Evolutionary conservation across 495 filamentous ascomycete genomes (phyloP), one percentile per base, ranked within the genome.

Genomic region (Aspergillus affinis): DNA sequence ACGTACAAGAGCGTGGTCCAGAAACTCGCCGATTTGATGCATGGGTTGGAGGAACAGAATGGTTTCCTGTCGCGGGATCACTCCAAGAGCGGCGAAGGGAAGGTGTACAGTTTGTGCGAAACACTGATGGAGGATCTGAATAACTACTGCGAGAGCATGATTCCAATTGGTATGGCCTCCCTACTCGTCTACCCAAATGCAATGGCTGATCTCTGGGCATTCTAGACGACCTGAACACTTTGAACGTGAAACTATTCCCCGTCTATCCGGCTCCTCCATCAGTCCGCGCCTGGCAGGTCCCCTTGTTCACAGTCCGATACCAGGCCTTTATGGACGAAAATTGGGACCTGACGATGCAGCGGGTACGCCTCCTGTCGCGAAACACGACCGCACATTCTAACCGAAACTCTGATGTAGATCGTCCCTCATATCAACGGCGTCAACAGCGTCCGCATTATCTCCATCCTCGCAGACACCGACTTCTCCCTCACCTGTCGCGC

Each of bases 131-230:
- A 96, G 75, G 93, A 98, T 66, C 73, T 98, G 56, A 98, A 98
- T 69, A 96, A 95, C 68, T 98, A 98, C 64, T 91, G 88, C 65
- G 94, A 98, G 77, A 96, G 91, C 83, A 93, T 97, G 93, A 94
- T 96, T 64, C 91, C 93, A 2, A 91, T 96, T 65, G 88, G 88
- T 91, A 74, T 32, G 81, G 77, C 26, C 5, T 0, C 13, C 15
- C n/a, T n/a, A 19, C 4, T 48, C 15, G 48, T 41, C 49, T 41
- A 7, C 18, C 6, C 7, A 21, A 49, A 9, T 17, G 18, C 48
- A 20, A 20, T 26, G 48, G 48, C 23, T 26, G 48, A 20, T 15
- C 48, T 3, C 10, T 26, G 18, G n/a, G 17, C 26, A 21, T 48
- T 30, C 8, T 62, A 91, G 92, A 97, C 72, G 91, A 95, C 61